Conservation (phyloP, 768 basidiomycete species). For the Agrocybe chaxingu region DNA sequence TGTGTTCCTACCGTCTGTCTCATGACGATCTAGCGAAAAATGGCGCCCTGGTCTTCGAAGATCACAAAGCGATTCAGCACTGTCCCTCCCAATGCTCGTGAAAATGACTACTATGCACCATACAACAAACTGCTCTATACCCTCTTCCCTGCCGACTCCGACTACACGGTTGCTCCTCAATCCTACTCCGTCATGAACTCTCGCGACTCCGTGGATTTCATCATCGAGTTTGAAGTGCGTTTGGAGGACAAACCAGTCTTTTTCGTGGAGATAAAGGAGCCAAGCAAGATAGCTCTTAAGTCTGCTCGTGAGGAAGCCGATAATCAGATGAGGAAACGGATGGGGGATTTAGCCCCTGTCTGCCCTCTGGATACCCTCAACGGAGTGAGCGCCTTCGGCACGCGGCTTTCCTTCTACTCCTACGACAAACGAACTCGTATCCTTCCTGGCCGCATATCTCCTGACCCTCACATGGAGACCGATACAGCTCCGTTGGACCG, state of each 20-base stretch:
- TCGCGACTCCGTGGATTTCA: slow-evolving; percentile 10
- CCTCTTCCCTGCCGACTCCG: slow-evolving; percentile 13
- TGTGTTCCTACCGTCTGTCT: too few species aligned
- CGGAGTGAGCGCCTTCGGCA: slow-evolving; percentile 25
- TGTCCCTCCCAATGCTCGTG: slow-evolving; percentile 8
- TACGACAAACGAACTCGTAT: not conserved
- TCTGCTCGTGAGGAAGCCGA: slow-evolving; percentile 22
- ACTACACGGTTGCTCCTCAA: slow-evolving; percentile 12
- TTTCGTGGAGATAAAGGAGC: slow-evolving; percentile 21
- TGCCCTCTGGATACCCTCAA: slow-evolving; percentile 16
- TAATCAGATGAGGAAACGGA: slow-evolving; percentile 15
- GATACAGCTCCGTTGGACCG: slow-evolving; percentile 26
- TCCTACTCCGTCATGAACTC: not conserved
- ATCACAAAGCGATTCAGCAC: not conserved
- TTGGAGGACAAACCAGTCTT: slow-evolving; percentile 20
- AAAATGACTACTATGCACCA: slow-evolving; percentile 7
- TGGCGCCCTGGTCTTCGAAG: too few species aligned
- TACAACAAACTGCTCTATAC: slow-evolving; percentile 16
- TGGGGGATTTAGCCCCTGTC: slow-evolving; percentile 13
- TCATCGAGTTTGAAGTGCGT: slow-evolving; percentile 15
- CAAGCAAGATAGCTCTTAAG: slow-evolving; percentile 2
- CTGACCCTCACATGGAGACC: slow-evolving; percentile 7
- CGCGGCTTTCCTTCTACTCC: slow-evolving; percentile 21
- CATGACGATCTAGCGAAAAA: too few species aligned
- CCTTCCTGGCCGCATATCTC: slow-evolving; percentile 11